Evolutionary conservation across 345 rosid genomes (phyloP).

Genomic region (Triadica sebifera): DNA sequence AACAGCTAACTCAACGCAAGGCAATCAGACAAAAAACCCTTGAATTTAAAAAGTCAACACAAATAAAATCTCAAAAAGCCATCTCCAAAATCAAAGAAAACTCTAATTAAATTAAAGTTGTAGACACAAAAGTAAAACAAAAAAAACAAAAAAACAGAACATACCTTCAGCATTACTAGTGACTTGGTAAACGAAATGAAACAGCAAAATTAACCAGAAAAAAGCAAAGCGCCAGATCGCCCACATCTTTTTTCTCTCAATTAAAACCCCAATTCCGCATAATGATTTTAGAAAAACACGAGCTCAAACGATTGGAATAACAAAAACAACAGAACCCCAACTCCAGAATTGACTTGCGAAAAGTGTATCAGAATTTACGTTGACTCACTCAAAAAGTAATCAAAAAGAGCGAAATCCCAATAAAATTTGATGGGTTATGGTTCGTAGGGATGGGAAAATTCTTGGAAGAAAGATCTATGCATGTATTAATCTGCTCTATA

Average conservation of each 20-base stretch:
- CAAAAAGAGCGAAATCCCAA: neutral
- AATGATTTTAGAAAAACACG: neutral
- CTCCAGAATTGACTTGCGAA: neutral
- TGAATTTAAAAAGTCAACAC: conserved; percentile 6
- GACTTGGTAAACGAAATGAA: conserved; percentile 44
- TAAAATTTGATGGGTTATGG: neutral
- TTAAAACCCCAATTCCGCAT: conserved; percentile 6
- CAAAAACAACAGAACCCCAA: neutral
- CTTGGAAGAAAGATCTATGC: neutral
- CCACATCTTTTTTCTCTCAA: conserved; percentile 13
- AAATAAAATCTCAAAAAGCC: conserved; percentile 14
- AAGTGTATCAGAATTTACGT: neutral
- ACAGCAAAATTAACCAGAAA: conserved; percentile 44
- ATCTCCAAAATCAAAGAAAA: neutral
- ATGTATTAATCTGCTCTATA: neutral
- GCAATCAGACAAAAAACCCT: neutral
- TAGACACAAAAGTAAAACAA: neutral
- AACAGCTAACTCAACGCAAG: neutral
- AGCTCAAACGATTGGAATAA: neutral
- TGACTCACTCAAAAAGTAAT: neutral
- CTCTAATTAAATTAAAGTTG: neutral
- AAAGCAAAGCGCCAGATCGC: conserved; percentile 34
- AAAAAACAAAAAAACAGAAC: conserved; percentile 1
- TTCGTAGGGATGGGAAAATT: neutral
- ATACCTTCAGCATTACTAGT: conserved; percentile 74